Evolutionary conservation across 2,329 filamentous ascomycete genomes (phyloP), one percentile per base, ranked within the genome.

Genomic region (Neophaeococcomyces mojaviensis): DNA sequence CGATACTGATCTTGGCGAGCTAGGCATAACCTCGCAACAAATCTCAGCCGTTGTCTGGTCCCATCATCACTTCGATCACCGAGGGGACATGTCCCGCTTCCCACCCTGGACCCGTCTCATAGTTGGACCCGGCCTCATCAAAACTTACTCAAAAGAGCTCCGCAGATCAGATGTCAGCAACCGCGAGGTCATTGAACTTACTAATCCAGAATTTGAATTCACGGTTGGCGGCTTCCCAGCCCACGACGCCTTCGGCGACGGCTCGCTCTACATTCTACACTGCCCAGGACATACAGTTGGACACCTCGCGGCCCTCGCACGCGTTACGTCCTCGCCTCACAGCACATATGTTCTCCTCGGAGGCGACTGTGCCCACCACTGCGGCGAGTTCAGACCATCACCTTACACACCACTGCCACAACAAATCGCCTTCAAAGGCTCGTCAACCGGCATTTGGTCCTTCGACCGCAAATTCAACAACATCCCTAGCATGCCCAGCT

Each of bases 291-390:
- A 56, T 30, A 66, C 69, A 0, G 58, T 72, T 9, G 72, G 71
- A 1, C 73, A 76, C 53, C 60, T 74, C n/a, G 69, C 67, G 47
- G 74, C 64, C 3, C 62, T 78, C 0, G 74, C 71, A 1, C 62
- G 74, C 6, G 70, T 67, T 0, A 62, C 63, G 0, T n/a, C 49
- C 12, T 48, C 40, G 12, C 55, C 58, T 1, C 2, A 5, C 40
- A 39, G 37, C 8, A 55, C 61, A 1, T 77, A 75, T 54, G 65
- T 75, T 22, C 65, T 75, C 51, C 69, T 76, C 61, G 73, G 69
- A 22, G 72, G 70, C 15, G 73, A 76, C 54, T 60, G 65, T 4
- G 68, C 63, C 30, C 71, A 74, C 49, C 67, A 74, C 47, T 60
- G 58, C 7, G 68, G 66, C 16, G 65, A 71, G 50, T 64, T 74